Base-by-base conservation (phyloP, 106 monocot genomes). In the Agapanthus africanus region DNA sequence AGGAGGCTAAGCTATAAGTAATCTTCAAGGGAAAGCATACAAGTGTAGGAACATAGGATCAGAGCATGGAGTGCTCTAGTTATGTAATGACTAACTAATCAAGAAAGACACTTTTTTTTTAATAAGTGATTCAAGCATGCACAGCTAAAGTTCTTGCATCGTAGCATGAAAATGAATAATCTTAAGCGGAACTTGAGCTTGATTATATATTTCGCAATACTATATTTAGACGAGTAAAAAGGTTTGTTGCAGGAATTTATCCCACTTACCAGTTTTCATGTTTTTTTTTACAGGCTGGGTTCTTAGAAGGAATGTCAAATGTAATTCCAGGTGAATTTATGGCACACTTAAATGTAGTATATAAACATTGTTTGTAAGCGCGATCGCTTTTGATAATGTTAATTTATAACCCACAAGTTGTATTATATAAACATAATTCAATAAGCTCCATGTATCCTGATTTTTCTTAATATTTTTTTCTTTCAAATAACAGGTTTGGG, bases 221-320 rank as follows among this genome's bases (percentile, higher is more conserved):
- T 3, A 4, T 52, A 23, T 52, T 52, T n/a, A n/a, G n/a, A n/a
- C n/a, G n/a, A n/a, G n/a, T n/a, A n/a, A n/a, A n/a, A n/a, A n/a
- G n/a, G n/a, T n/a, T 52, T 49, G 49, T 19, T 1, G 18, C 11
- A 5, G 4, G 46, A 8, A 46, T 14, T 46, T 5, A 10, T 52
- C 23, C 4, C 11, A 21, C 52, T 4, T 52, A 25, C 52, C 4
- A 6, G 1, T 3, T 52, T 7, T 23, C 4, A 52, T 52, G 52
- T 23, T 23, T 6, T 52, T 21, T 52, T 52, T n/a, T 61, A 3
- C 90, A 95, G 94, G 94, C 85, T 63, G 90, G 91, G 11, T 91
- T 95, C 63, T 78, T 95, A 41, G 88, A 91, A 71, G 91, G 94
- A 38, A 77, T 85, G 68, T 63, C 94, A 51, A 85, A 63, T 59